Conservation (phyloP, 495 filamentous ascomycete genomes). For the Corynascus novoguineensis region DNA sequence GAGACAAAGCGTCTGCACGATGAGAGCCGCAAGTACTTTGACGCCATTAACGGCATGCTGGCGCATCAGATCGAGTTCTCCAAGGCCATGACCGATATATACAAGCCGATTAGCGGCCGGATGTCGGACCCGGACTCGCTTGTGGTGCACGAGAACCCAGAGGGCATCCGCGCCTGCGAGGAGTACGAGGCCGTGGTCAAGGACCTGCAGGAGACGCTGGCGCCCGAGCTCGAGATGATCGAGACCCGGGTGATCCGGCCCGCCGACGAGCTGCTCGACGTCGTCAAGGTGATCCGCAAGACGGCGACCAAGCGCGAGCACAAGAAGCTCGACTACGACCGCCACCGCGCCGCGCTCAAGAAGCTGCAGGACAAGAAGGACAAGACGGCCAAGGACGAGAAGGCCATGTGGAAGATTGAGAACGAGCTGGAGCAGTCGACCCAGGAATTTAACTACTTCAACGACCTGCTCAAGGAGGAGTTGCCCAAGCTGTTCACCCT, state of each 20-base stretch:
- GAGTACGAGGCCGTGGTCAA: slow-evolving; percentile 91
- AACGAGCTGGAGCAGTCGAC: slow-evolving; percentile 86
- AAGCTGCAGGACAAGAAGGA: slow-evolving; percentile 98
- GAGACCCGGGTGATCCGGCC: slow-evolving; percentile 84
- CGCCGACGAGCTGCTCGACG: slow-evolving; percentile 89
- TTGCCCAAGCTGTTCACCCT: slow-evolving; percentile 85
- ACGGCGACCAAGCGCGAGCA: slow-evolving; percentile 84
- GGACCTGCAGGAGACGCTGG: slow-evolving; percentile 81
- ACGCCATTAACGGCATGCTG: slow-evolving; percentile 98
- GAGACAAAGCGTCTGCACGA: slow-evolving; percentile 96
- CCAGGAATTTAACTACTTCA: slow-evolving; percentile 94
- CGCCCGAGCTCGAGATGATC: slow-evolving; percentile 96
- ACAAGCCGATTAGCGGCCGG: slow-evolving; percentile 95
- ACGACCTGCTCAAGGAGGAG: slow-evolving; percentile 92
- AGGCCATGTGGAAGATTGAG: slow-evolving; percentile 93
- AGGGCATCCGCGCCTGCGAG: slow-evolving; percentile 91
- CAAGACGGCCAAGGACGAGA: slow-evolving; percentile 92
- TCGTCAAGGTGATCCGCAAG: slow-evolving; percentile 93
- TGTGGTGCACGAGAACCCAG: slow-evolving; percentile 77
- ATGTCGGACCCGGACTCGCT: slow-evolving; percentile 87
- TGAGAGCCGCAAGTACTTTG: slow-evolving; percentile 91
- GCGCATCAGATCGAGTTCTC: slow-evolving; percentile 98
- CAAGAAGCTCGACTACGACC: slow-evolving; percentile 95
- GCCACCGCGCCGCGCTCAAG: slow-evolving; percentile 73
- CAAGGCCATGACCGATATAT: slow-evolving; percentile 88